Evolutionary conservation across 306 rosid species (phyloP), one percentile per base, ranked within the genome.

Genomic region (Herpetospermum pedunculosum): DNA sequence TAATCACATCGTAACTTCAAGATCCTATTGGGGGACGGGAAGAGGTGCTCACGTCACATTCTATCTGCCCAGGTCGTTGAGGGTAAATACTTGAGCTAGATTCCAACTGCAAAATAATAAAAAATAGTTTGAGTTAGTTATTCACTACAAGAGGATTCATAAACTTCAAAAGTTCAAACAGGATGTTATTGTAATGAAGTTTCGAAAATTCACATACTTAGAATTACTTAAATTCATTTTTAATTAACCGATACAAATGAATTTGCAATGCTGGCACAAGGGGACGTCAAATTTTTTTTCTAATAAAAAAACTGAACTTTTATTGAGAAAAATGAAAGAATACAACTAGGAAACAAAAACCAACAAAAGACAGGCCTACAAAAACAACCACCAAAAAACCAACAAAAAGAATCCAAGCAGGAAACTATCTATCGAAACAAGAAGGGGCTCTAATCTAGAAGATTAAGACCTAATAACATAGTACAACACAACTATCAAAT

Each of bases 21-120:
- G 13, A 46, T 50, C 57, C 57, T 50, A 58, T 58, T 58, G 9
- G 23, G 40, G 14, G 13, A 8, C 0, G n/a, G 23, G n/a, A 18
- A 34, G 21, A 26, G 65, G n/a, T 29, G 40, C 90, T 60, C 77
- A 94, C 98, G 79, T 94, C 98, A 34, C 98, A 94, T 76, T 94
- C 98, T 35, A 82, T 78, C 81, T 88, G 92, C 72, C 98, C 97
- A 44, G 89, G 89, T 73, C 98, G 92, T 83, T 91, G 97, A 71
- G 98, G 97, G 83, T 91, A 86, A 75, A 84, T 53, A 57, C 79
- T 54, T 78, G 89, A 83, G 72, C 83, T 77, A 40, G 76, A 76
- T 78, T 92, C 92, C 83, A 87, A 77, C 90, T 94, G 90, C 77
- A 82, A 82, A 26, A 21, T 44, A 53, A 25, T 72, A 34, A 73